phyloP scores from a whole-genome alignment of 805 yeast genomes.

The Grigorovia transvaalensis region DNA sequence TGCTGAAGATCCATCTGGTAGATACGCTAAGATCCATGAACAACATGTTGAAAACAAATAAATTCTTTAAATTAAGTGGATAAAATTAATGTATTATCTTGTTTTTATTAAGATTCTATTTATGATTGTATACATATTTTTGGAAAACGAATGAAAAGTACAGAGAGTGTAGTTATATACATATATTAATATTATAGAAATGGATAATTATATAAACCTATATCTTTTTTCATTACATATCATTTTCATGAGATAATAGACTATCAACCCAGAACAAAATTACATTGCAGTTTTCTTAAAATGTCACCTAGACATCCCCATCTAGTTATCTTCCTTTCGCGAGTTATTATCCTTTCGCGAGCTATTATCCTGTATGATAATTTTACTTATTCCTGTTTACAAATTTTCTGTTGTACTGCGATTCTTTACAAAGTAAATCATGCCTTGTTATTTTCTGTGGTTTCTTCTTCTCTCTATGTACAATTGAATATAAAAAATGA shows the following conservation, averaged over 20 bases:
- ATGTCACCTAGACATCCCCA: neutral
- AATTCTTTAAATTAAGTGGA: neutral
- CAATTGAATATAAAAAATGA: neutral
- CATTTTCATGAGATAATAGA: neutral
- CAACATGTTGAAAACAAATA: slow-evolving; percentile 36
- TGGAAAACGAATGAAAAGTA: neutral
- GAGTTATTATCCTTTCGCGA: no score
- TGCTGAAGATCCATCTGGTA: slow-evolving; percentile 96
- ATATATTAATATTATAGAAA: neutral
- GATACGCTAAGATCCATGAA: slow-evolving; percentile 87
- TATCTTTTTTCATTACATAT: neutral
- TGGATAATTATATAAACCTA: neutral
- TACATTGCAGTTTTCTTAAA: neutral
- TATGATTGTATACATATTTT: neutral
- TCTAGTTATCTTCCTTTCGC: no score
- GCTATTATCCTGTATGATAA: no score
- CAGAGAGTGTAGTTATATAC: neutral
- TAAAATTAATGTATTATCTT: neutral
- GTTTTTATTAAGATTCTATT: neutral
- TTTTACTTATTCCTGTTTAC: neutral
- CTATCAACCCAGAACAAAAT: no score
- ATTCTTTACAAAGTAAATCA: slow-evolving; percentile 1
- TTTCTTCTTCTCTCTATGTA: neutral
- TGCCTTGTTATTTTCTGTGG: slow-evolving; percentile 3
- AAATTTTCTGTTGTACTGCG: neutral